Base-by-base conservation (phyloP, 768 basidiomycete genomes). In the Xerocomellus dryophilus region DNA sequence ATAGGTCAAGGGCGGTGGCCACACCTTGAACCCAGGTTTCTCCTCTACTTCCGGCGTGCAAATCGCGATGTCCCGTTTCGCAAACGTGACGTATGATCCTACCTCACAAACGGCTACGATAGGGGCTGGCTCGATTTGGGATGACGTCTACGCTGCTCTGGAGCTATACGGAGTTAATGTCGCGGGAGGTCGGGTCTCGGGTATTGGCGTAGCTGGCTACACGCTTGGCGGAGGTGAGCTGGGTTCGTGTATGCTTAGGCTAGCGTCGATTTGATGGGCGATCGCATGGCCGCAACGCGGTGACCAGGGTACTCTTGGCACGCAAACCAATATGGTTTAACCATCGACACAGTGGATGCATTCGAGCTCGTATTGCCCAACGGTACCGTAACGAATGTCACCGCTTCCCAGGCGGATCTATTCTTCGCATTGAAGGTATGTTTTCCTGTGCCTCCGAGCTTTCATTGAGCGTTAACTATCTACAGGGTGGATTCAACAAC, bases 1-100 rank as follows among this genome's bases (percentile, higher is more conserved):
- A 38, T 39, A 83, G 83, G 76, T 85, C 49, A 86, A 83, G 64
- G 78, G 83, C n/a, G 84, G 81, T 15, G 84, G 84, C 0, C 84
- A 86, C 63, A 54, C 78, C 1, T 60, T 74, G 3, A 84, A 83
- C 60, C 77, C 74, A 0, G 78, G 78, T 2, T 84, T 84, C 54
- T 82, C 82, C 0, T 85, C 85, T 0, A 85, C 84, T 0, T 56
- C 63, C 1, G 84, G 83, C 31, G 76, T 86, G 12, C 82, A 81
- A 14, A 84, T 86, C 8, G 67, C 79, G 8, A 78, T 85, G 81
- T 64, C 55, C 36, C 68, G 73, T 2, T 83, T 85, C 61, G 70
- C 72, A 5, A 56, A 76, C 17, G 74, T 81, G 20, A 68, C 49
- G 2, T 83, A 81, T 48, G 64, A 81, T 42, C 53, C 64, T 2